Conservation (phyloP, 2,329 filamentous ascomycete species). For the Cercospora beticola region DNA sequence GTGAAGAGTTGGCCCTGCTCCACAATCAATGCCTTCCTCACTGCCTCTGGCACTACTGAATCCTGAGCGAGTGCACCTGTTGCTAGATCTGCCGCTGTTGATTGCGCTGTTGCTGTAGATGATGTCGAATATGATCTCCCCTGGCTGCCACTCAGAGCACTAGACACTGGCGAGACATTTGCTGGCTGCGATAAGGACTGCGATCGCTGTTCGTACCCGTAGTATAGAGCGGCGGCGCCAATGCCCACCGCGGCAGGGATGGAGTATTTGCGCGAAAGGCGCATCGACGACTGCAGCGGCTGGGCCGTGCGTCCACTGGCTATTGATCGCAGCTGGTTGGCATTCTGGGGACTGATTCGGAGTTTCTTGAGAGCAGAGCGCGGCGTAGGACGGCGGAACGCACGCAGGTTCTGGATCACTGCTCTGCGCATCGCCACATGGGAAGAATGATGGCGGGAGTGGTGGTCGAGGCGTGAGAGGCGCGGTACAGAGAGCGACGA, state of each 20-base stretch:
- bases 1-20: constrained; percentile 89
- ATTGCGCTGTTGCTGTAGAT: constrained; percentile 21
- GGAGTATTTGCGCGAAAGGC: constrained; percentile 63
- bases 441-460: not conserved
- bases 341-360: constrained; percentile 46
- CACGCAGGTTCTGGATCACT: constrained; percentile 66
- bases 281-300: constrained; percentile 68
- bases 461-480: not conserved
- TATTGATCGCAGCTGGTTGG: constrained; percentile 46
- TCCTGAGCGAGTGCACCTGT: constrained; percentile 32
- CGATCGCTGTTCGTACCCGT: constrained; percentile 56
- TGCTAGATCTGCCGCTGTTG: constrained; percentile 14
- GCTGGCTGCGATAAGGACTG: constrained; percentile 19
- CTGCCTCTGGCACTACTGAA: constrained; percentile 53
- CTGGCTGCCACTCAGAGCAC: constrained; percentile 29
- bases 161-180: constrained; percentile 21
- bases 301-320: constrained; percentile 41
- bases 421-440: constrained; percentile 68
- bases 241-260: constrained; percentile 67
- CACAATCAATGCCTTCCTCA: constrained; percentile 72
- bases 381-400: constrained; percentile 63
- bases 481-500: not conserved
- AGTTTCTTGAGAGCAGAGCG: constrained; percentile 57
- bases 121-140: constrained; percentile 37
- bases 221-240: constrained; percentile 71